These are phyloP conservation scores for Nakataea oryzae DNA, from an alignment of 2,329 filamentous ascomycete species.

Conservation along the genomic window DNA sequence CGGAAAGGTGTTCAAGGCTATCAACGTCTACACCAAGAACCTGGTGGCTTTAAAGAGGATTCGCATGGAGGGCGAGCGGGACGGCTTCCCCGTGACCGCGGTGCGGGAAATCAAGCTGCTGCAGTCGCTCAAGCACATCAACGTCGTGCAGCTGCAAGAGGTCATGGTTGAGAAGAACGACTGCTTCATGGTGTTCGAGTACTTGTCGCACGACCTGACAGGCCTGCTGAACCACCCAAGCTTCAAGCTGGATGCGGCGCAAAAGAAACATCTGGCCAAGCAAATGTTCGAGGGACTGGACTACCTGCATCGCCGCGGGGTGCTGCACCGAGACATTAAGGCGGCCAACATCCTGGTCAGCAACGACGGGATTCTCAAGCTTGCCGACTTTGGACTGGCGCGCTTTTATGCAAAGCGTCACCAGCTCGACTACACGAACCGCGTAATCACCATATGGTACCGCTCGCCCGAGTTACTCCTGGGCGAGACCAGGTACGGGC, in stretches of 20 bases:
- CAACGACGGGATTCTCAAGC: conserved; percentile 77
- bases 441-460: conserved; percentile 99
- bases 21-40: conserved; percentile 81
- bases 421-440: conserved; percentile 92
- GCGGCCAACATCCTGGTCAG: conserved; percentile 95
- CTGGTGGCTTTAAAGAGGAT: conserved; percentile 84
- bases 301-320: conserved; percentile 86
- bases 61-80: conserved; percentile 84
- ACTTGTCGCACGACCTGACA: conserved; percentile 90
- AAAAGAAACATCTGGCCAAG: conserved; percentile 87
- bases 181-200: conserved; percentile 99
- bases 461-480: conserved; percentile 81
- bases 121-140: conserved; percentile 73
- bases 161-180: conserved; percentile 98
- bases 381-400: conserved; percentile 92
- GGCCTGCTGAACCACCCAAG: conserved; percentile 90
- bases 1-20: conserved; percentile 89
- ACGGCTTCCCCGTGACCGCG: conserved; percentile 85
- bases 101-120: conserved; percentile 85
- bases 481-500: conserved; percentile 82
- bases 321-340: conserved; percentile 95
- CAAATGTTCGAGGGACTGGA: conserved; percentile 91
- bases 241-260: conserved; percentile 71
- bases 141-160: conserved; percentile 75
- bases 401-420: conserved; percentile 91